phyloP scores from a whole-genome alignment of 495 filamentous ascomycete species.

The Penicillium paradoxum region DNA sequence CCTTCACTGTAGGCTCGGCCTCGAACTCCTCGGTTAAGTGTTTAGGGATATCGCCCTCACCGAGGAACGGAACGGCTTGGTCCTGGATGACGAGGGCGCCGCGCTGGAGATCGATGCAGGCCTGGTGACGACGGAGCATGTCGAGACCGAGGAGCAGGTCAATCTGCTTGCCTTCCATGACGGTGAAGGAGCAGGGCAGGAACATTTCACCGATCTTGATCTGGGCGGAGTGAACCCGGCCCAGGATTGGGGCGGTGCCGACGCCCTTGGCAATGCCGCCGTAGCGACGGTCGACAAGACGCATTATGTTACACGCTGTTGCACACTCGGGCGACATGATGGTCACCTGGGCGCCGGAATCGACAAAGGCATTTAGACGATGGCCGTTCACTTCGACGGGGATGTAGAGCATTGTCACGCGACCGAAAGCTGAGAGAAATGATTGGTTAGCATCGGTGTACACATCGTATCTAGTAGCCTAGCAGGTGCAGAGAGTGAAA shows the following conservation, averaged over 20 bases:
- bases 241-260: slow-evolving; percentile 88
- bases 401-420: slow-evolving; percentile 94
- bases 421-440: slow-evolving; percentile 68
- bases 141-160: slow-evolving; percentile 91
- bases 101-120: slow-evolving; percentile 78
- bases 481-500: too few relatives aligned
- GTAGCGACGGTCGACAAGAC: slow-evolving; percentile 88
- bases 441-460: neutral
- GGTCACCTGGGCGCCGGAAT: slow-evolving; percentile 95
- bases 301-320: slow-evolving; percentile 90
- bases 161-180: slow-evolving; percentile 99
- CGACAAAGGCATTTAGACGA: slow-evolving; percentile 92
- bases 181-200: slow-evolving; percentile 93
- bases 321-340: slow-evolving; percentile 97
- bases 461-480: neutral
- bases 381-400: slow-evolving; percentile 91
- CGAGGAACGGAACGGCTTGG: slow-evolving; percentile 81
- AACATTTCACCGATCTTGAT: slow-evolving; percentile 88
- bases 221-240: slow-evolving; percentile 88
- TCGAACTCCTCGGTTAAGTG: slow-evolving; percentile 60
- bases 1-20: slow-evolving; percentile 79
- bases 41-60: slow-evolving; percentile 89
- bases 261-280: slow-evolving; percentile 89
- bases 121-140: slow-evolving; percentile 93
- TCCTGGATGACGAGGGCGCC: slow-evolving; percentile 81